phyloP scores from a whole-genome alignment of 208 protist genomes.

The Herpetomonas tarakana region DNA sequence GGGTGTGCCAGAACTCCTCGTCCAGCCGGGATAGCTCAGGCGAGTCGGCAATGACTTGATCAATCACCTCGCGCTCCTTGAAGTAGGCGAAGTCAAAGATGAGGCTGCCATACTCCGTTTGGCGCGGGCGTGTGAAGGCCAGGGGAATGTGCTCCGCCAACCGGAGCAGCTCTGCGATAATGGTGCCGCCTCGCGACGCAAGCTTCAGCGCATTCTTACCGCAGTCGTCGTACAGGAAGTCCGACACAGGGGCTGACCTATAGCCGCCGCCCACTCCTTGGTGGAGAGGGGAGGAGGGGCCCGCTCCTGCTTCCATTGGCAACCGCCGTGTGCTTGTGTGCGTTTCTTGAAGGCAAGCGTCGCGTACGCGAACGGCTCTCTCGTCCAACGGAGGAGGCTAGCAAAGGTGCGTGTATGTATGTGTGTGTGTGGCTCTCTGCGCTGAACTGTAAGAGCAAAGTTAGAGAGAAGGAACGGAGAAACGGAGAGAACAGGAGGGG shows the following conservation, averaged over 20 bases:
- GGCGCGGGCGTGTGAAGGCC: slow-evolving; percentile 58
- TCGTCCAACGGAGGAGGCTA: too few relatives aligned
- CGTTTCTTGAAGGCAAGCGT: too few relatives aligned
- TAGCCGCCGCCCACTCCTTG: background rate
- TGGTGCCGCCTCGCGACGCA: slow-evolving; percentile 87
- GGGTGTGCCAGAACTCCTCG: slow-evolving; percentile 80
- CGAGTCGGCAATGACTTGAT: slow-evolving; percentile 66
- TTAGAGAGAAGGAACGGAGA: too few relatives aligned
- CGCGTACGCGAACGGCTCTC: too few relatives aligned
- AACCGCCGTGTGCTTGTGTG: too few relatives aligned
- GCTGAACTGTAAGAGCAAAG: background rate
- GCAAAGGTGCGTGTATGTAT: too few relatives aligned
- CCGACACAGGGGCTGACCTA: slow-evolving; percentile 5
- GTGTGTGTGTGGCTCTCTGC: background rate
- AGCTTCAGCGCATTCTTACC: slow-evolving; percentile 92
- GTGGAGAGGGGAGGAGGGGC: slow-evolving; percentile 1
- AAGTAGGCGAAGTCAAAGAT: slow-evolving; percentile 96
- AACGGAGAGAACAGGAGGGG: too few relatives aligned
- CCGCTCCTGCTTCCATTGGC: too few relatives aligned
- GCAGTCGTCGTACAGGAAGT: slow-evolving; percentile 89
- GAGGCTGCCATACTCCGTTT: slow-evolving; percentile 71
- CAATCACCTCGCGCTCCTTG: slow-evolving; percentile 64
- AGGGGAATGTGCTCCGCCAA: slow-evolving; percentile 90
- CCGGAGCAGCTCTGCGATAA: slow-evolving; percentile 93
- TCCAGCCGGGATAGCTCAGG: slow-evolving; percentile 60